Evolutionary conservation across 306 rosid genomes (phyloP), one percentile per base, ranked within the genome.

Genomic region (Casuarina equisetifolia): DNA sequence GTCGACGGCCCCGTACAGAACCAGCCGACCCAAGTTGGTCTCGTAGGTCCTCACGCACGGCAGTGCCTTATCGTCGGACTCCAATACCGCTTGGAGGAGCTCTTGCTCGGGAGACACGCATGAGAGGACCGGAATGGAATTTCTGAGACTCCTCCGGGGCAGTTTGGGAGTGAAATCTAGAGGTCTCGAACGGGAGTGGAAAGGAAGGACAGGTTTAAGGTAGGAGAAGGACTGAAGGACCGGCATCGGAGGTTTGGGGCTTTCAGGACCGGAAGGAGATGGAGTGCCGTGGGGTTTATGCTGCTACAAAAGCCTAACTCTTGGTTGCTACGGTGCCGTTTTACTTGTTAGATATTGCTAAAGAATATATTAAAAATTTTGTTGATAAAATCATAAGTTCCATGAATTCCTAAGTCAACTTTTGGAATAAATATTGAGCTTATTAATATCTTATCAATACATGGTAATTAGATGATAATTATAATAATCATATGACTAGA

Each of bases 31-130:
- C 55, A 85, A 49, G 82, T 90, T 95, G 79, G 86, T 92, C 79
- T 92, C 97, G 77, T 77, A 95, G 20, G 89, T 88, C 35, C 98
- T 83, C 38, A 95, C 93, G 55, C 97, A 91, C 5, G 98, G 98
- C 42, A 94, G 93, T 70, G 0, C 72, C 63, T 81, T 86, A 46
- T 87, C 93, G 45, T 85, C 84, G 54, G 97, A 87, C 11, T 88
- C 91, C 2, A 89, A 83, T 16, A 94, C 85, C 44, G 92, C 95
- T 79, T 79, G 87, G 52, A 95, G 92, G 54, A 95, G 80, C 82
- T 92, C 88, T 63, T 85, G 86, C 89, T 95, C 97, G 0, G 92
- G 88, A 48, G 73, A 17, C 12, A 90, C 74, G 61, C 91, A 88
- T 1, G 84, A 87, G 76, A 94, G 80, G 76, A 71, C 9, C 75